Base-by-base conservation (phyloP, 1,139 yeast species). In the Candida sojae region DNA sequence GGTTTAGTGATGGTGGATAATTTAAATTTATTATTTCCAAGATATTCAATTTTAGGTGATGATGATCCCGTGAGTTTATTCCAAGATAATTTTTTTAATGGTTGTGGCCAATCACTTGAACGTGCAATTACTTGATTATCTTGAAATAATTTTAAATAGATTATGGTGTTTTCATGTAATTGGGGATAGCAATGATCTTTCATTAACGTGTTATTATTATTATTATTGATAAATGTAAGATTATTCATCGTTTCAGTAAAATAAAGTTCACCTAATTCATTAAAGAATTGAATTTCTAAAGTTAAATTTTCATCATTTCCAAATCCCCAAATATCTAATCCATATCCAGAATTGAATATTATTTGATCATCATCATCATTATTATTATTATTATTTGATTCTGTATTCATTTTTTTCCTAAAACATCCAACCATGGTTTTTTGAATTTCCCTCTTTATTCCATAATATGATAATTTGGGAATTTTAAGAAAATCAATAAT, bases 61-160 rank as follows among this genome's bases (percentile, higher is more conserved):
- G 38, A 51, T 26, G 5, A 48, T 40, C 8, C 62, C 53, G 61
- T 8, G 4, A 11, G 17, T 52, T 11, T 56, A 53, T 4, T 65
- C 63, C 54, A 73, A 66, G 36, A 62, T 58, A 74, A 58, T 52
- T 73, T 67, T 54, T 79, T 79, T 51, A 79, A 61, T 11, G 83
- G 83, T 55, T 79, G 82, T 2, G 83, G 83, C 83, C 83, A 79
- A 53, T 77, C 80, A 10, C 68, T 64, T 7, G 73, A 69, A 45
- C 70, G 57, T 8, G 74, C 67, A 17, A 74, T 47, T 6, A 63
- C 52, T 25, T 23, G n/a, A n/a, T 25, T 21, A 5, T 51, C 30
- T 28, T 51, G 48, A 29, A 59, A 52, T 38, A 62, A 48, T 38
- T 63, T 46, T 45, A 58, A 50, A 49, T 59, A 57, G 10, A 65